Base-by-base conservation (phyloP, 108 stramenopile genomes). In the Conticribra guillardii region DNA sequence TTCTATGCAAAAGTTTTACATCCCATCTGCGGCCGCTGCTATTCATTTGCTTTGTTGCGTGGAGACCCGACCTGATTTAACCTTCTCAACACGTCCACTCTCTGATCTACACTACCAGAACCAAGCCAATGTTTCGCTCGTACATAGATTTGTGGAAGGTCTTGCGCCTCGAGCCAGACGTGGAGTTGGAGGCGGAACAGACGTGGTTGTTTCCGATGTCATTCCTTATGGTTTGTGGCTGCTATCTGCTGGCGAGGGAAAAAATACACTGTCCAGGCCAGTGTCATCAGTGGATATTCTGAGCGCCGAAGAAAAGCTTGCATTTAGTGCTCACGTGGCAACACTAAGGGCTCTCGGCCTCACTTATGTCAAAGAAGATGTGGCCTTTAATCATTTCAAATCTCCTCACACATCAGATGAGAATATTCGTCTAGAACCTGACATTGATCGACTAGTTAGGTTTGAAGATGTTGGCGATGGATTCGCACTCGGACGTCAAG, bases 21-120 rank as follows among this genome's bases (percentile, higher is more conserved):
- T 87, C 30, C 88, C 91, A 11, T 67, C 76, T 16, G 82, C 85
- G 17, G 89, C 88, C 7, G 93, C 85, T 14, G 87, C 89, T 18
- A 70, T 89, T 64, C 89, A 94, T 69, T 41, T 94, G 18, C 79
- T 94, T 8, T 91, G 93, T 59, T 84, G 88, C 29, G 88, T 94
- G 15, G 93, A 94, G 64, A 80, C 84, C 9, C 70, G 76, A 37
- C 80, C 89, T 16, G 82, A 89, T 46, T 72, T 94, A 54, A 80
- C 84, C 5, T 82, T 87, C 32, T 86, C 89, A 9, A 83, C 79
- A 1, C 72, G 89, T 30, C 76, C 83, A 27, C 63, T 89, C 9
- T 54, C 70, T 1, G 87, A 90, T 73, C 32, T 64, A 18, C 80
- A 73, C n/a, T 93, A 82, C 63, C 77, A 84, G 45, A 59, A 62